phyloP scores from a whole-genome alignment of 768 basidiomycete species.

The Mycena galericulata region DNA sequence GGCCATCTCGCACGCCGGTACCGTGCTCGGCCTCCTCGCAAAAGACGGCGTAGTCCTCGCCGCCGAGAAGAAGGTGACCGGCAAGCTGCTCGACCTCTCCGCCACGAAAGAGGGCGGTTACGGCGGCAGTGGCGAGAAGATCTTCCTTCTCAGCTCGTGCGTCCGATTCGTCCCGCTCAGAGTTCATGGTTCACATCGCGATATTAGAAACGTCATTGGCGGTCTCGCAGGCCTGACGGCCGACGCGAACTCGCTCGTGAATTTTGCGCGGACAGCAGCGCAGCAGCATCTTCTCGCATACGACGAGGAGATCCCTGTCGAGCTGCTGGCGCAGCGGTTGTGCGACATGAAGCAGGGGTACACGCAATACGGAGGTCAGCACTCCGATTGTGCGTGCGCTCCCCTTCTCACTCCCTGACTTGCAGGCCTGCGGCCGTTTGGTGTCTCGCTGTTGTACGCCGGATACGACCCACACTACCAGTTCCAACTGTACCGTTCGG shows the following conservation, averaged over 20 bases:
- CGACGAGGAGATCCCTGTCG: slow-evolving; percentile 98
- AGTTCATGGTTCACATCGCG: neutral
- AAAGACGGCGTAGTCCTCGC: slow-evolving; percentile 93
- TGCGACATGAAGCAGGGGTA: slow-evolving; percentile 99
- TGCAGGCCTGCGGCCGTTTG: slow-evolving; percentile 94
- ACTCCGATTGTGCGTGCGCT: neutral
- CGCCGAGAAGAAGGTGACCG: slow-evolving; percentile 98
- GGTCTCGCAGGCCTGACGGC: slow-evolving; percentile 97
- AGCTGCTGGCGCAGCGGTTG: slow-evolving; percentile 91
- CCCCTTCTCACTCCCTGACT: neutral
- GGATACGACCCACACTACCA: slow-evolving; percentile 96
- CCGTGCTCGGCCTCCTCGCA: slow-evolving; percentile 92
- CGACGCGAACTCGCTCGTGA: slow-evolving; percentile 97
- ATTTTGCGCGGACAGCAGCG: slow-evolving; percentile 91
- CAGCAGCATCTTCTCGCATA: slow-evolving; percentile 90
- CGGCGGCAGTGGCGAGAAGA: slow-evolving; percentile 98
- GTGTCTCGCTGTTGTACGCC: slow-evolving; percentile 96
- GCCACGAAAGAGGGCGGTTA: slow-evolving; percentile 89
- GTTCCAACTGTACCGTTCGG: slow-evolving; percentile 98
- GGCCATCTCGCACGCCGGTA: slow-evolving; percentile 95
- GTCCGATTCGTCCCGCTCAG: slow-evolving; percentile 39
- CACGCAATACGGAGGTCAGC: slow-evolving; percentile 93
- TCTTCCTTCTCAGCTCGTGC: slow-evolving; percentile 93
- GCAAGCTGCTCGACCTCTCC: slow-evolving; percentile 94
- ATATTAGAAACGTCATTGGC: slow-evolving; percentile 87